Evolutionary conservation across 257 asterid genomes (phyloP), one percentile per base, ranked within the genome.

Genomic region (Ocimum tenuiflorum): DNA sequence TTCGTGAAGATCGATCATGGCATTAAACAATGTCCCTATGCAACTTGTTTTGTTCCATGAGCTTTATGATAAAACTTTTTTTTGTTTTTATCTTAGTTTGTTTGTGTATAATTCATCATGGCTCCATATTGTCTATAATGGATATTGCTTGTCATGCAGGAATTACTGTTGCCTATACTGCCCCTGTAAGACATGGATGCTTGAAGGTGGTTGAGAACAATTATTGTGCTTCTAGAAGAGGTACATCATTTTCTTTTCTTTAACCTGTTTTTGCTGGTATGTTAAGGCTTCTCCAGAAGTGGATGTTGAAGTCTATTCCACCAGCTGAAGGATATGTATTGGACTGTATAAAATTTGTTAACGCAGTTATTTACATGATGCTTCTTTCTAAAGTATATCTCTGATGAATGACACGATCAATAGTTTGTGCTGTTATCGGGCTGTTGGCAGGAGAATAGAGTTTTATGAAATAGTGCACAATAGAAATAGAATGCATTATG

Each of bases 201-300:
- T 82, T 92, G 89, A 92, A 84, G 77, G 91, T 89, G 65, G 98
- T 92, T 47, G 97, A 92, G 77, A 92, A 89, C 71, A 82, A 81
- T 70, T 89, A 84, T 65, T 92, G 98, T 68, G 85, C 97, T 73
- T 92, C 97, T 63, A 85, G 95, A 74, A 87, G 95, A 75, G 97
- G 97, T 91, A 83, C 27, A 54, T 8, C 23, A 47, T 13, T 39
- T 61, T 62, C 2, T 29, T 23, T 53, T 58, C 52, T 54, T 72
- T 60, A 20, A n/a, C 69, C 55, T 42, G 14, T 12, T 45, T 73
- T 49, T 63, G 35, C 65, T 45, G 61, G n/a, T 49, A 43, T 39
- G 27, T 52, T 18, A 48, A 29, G 7, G 52, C 43, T 65, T 67
- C 65, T 71, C 29, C 52, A 13, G 45, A 27, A 58, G 48, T 4